Conservation (phyloP, 257 asterid species). For the Solanum bulbocastanum region DNA sequence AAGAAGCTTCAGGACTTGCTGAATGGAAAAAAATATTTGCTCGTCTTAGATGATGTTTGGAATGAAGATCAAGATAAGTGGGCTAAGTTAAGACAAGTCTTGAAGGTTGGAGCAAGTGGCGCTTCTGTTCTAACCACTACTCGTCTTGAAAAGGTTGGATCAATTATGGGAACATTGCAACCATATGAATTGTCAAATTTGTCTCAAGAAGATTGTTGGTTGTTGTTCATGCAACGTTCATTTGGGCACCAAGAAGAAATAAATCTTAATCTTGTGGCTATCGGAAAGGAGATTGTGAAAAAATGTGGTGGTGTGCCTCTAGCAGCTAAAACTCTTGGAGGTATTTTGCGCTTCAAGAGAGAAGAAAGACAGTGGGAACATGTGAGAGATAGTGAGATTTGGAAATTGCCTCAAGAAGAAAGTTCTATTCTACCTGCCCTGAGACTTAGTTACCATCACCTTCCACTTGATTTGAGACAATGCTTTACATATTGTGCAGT, state of each 20-base stretch:
- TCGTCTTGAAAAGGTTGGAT: constrained; percentile 6
- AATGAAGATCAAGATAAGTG: constrained; percentile 20
- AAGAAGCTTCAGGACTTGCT: constrained; percentile 1
- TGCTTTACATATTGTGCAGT: constrained; percentile 24
- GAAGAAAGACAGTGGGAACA: constrained; percentile 13
- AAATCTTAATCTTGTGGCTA: neutral
- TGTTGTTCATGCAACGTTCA: constrained; percentile 8
- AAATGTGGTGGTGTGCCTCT: constrained; percentile 18
- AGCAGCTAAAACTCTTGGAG: constrained; percentile 21
- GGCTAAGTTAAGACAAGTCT: neutral
- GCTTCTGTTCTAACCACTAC: constrained; percentile 13
- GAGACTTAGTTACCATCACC: constrained; percentile 23
- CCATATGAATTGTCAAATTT: neutral
- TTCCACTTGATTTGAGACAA: constrained; percentile 10
- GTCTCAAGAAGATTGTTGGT: constrained; percentile 15
- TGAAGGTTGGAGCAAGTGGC: constrained; percentile 14
- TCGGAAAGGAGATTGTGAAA: constrained; percentile 18
- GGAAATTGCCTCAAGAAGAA: constrained; percentile 14
- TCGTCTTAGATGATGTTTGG: constrained; percentile 32
- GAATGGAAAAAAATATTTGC: constrained; percentile 10
- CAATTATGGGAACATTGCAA: constrained; percentile 12
- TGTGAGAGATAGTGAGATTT: constrained; percentile 12
- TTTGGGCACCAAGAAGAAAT: neutral
- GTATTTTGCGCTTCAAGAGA: constrained; percentile 12
- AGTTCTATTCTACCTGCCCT: constrained; percentile 8